Evolutionary conservation across 139 green algal genomes (phyloP).

Genomic region (Dunaliella primolecta): DNA sequence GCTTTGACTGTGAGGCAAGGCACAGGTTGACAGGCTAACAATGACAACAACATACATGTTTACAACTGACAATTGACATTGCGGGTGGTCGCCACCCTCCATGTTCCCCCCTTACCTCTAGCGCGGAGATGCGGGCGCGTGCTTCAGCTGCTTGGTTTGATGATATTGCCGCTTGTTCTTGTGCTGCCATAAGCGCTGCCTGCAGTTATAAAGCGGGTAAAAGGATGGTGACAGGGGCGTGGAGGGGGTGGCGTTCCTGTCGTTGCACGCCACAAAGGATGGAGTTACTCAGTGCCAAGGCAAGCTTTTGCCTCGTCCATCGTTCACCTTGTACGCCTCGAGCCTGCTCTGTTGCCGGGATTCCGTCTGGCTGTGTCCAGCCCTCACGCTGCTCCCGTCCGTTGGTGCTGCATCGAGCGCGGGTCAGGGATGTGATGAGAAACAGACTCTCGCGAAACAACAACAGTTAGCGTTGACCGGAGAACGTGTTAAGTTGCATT

Average conservation of each 20-base stretch:
- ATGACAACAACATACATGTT: too few species aligned
- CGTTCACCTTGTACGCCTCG: neutral
- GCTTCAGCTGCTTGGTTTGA: slow-evolving; percentile 22
- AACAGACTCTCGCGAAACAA: too few species aligned
- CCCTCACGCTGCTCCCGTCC: too few species aligned
- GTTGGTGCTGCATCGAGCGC: neutral
- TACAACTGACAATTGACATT: too few species aligned
- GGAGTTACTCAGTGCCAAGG: neutral
- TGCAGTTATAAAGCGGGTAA: neutral
- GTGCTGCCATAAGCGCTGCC: slow-evolving; percentile 21
- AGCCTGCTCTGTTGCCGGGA: neutral
- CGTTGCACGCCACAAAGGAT: neutral
- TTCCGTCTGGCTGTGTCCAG: neutral
- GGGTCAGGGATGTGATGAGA: neutral
- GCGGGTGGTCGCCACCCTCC: too few species aligned
- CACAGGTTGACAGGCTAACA: too few species aligned
- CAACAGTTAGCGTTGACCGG: too few species aligned
- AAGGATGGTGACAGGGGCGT: neutral
- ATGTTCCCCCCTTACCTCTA: slow-evolving; percentile 13
- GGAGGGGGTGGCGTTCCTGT: neutral
- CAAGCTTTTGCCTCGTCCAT: neutral
- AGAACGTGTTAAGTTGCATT: too few species aligned
- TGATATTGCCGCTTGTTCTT: slow-evolving; percentile 26
- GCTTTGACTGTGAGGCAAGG: too few species aligned
- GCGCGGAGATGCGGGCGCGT: neutral